These are phyloP conservation scores for Bryoerythrophyllum caledonicum DNA, from an alignment of 225 moss, liverwort and hornwort genomes.

Conservation along the genomic window DNA sequence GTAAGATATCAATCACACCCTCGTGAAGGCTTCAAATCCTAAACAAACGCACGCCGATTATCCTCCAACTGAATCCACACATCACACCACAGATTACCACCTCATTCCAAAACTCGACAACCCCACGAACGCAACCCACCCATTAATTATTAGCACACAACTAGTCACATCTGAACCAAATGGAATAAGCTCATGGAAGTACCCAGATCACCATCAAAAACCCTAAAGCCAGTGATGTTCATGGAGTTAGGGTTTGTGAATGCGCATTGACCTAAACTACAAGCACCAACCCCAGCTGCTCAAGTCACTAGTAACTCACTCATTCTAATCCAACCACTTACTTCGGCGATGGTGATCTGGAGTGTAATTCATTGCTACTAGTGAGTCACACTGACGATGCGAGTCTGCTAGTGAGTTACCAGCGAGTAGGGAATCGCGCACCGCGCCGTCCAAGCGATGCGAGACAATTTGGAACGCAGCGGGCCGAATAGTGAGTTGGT, in stretches of 20 bases:
- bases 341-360: no score
- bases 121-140: no score
- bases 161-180: not conserved
- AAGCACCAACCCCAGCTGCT: constrained; percentile 1
- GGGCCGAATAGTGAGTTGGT: not conserved
- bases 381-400: no score
- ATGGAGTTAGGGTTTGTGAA: constrained; percentile 11
- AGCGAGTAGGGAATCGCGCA: no score
- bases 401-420: no score
- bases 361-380: no score
- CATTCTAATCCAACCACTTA: not conserved
- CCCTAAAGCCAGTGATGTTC: not conserved
- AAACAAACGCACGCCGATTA: not conserved
- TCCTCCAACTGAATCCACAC: no score
- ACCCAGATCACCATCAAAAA: not conserved
- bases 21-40: no score
- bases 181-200: no score
- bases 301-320: not conserved
- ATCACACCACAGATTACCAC: no score
- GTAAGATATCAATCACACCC: no score
- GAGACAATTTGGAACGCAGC: not conserved
- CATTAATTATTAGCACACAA: not conserved
- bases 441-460: not conserved
- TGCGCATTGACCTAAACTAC: constrained; percentile 8
- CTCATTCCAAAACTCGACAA: no score